A percentile compares a stretch with the other conserved stretches of the same genome.
phyloP scores from a whole-genome alignment of 148 eudicot species.

The Cornus controversa region DNA sequence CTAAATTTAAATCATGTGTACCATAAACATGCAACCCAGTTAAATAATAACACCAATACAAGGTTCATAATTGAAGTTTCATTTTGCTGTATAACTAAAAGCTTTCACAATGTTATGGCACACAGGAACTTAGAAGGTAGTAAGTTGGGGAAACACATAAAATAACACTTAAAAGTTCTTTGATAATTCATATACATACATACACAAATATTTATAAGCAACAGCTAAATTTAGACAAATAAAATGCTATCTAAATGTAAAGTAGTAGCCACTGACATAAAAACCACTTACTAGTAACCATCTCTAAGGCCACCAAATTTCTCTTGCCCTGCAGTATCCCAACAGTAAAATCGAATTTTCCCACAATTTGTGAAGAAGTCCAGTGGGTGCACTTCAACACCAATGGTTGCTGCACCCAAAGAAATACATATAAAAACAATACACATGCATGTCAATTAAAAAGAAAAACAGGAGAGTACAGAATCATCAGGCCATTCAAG shows the following conservation, averaged over 20 bases:
- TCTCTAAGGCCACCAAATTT: constrained; percentile 42
- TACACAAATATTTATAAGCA: no score
- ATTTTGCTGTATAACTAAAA: no score
- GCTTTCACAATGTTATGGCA: background rate
- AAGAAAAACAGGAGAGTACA: background rate
- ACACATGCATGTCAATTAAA: background rate
- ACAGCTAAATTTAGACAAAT: no score
- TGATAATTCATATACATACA: no score
- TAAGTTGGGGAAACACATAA: background rate
- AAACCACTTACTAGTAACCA: constrained; percentile 32
- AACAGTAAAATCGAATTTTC: constrained; percentile 31
- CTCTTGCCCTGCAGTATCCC: constrained; percentile 51
- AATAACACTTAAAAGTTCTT: background rate
- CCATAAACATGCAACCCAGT: no score
- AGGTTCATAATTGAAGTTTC: no score
- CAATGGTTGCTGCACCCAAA: constrained; percentile 32
- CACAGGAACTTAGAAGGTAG: background rate
- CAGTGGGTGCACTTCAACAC: constrained; percentile 41
- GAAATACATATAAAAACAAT: constrained; percentile 1
- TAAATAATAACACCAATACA: no score
- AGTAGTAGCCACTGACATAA: no score
- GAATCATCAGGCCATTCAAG: background rate
- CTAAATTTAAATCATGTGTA: no score
- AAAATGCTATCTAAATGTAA: background rate
- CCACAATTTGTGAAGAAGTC: constrained; percentile 36